These are phyloP conservation scores for Xylariaceae sp. DNA, from an alignment of 2,329 filamentous ascomycete genomes.

Conservation along the genomic window DNA sequence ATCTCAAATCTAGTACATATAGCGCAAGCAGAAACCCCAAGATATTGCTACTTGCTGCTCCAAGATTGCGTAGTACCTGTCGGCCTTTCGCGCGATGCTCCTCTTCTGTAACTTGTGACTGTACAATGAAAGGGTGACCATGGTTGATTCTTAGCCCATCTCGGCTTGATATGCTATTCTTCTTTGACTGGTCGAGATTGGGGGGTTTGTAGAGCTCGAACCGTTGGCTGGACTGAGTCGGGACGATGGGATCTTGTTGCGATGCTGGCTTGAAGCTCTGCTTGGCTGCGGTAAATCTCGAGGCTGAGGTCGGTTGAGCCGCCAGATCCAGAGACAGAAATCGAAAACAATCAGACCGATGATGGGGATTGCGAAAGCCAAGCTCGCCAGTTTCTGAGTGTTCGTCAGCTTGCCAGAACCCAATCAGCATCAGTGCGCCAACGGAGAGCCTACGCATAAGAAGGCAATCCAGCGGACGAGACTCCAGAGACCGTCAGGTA, in stretches of 20 bases:
- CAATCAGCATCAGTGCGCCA: neutral
- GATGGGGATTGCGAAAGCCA: constrained; percentile 44
- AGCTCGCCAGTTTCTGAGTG: constrained; percentile 29
- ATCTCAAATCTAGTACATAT: constrained; percentile 55
- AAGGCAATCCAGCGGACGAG: constrained; percentile 28
- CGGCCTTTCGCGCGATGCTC: neutral
- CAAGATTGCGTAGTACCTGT: too few relatives aligned
- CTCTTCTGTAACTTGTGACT: neutral
- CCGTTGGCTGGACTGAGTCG: neutral
- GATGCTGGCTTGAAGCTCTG: constrained; percentile 9
- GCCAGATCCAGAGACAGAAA: constrained; percentile 49
- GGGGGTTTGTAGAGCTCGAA: constrained; percentile 3
- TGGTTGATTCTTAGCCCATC: too few relatives aligned
- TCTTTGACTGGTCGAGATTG: constrained; percentile 11
- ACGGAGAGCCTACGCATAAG: constrained; percentile 25
- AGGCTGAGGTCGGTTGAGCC: constrained; percentile 29
- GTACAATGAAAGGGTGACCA: too few relatives aligned
- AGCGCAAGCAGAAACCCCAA: constrained; percentile 8
- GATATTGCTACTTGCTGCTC: constrained; percentile 3
- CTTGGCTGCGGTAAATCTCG: constrained; percentile 16
- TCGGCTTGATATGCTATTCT: constrained; percentile 6
- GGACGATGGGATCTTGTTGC: constrained; percentile 6
- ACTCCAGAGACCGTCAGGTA: constrained; percentile 21
- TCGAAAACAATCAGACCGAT: constrained; percentile 46
- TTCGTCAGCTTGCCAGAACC: neutral